Conservation (phyloP, 192 early-diverging fungal species). For the Allomyces macrogynus region DNA sequence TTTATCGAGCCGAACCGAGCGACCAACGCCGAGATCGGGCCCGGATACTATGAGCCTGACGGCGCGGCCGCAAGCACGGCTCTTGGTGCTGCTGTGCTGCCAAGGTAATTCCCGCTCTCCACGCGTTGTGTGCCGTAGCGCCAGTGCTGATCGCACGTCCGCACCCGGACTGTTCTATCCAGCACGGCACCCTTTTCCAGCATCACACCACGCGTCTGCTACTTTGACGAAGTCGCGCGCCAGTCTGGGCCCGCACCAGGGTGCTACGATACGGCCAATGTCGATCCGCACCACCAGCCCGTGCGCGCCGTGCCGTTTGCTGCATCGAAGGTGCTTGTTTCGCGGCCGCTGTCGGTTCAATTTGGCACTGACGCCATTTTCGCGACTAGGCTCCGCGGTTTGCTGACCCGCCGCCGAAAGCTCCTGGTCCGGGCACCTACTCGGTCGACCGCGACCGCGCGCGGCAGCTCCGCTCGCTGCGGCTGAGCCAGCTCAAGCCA, state of each 20-base stretch:
- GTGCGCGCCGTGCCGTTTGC: background rate
- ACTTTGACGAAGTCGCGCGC: background rate
- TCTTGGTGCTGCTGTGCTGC: no score
- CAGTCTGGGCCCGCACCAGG: background rate
- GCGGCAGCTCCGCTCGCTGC: no score
- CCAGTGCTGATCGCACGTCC: no score
- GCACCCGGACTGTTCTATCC: no score
- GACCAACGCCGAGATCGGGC: no score
- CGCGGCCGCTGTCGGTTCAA: background rate
- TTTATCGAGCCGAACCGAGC: no score
- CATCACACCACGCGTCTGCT: background rate
- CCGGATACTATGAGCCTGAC: no score
- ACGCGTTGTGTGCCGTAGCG: no score
- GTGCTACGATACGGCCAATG: background rate
- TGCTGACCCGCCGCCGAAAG: background rate
- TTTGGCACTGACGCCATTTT: background rate
- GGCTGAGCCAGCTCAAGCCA: background rate
- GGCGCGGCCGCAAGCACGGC: no score
- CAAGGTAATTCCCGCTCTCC: no score
- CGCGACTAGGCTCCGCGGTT: background rate
- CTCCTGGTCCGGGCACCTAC: background rate
- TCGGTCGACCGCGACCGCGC: no score
- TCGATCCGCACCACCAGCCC: background rate
- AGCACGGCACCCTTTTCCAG: background rate
- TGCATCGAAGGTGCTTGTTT: background rate